Conservation (phyloP, 495 filamentous ascomycete genomes). For the Hyphodiscus hymeniophilus region DNA sequence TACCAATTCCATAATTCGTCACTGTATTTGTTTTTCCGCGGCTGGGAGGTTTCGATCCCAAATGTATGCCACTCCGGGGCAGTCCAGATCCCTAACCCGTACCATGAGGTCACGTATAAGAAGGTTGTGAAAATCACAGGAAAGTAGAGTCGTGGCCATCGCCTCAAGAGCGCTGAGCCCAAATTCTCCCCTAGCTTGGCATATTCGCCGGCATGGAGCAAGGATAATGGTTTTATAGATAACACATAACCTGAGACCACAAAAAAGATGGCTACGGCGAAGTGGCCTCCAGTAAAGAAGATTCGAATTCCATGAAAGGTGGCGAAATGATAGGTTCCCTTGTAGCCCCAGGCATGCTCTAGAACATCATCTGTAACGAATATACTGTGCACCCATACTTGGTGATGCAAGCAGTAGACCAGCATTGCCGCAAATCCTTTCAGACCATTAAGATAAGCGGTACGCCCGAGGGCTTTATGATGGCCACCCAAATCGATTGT, state of each 20-base stretch:
- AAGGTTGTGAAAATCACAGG: conserved; percentile 51
- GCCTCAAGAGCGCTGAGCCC: conserved; percentile 57
- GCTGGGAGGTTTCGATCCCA: conserved; percentile 29
- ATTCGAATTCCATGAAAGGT: conserved; percentile 54
- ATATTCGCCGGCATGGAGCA: conserved; percentile 40
- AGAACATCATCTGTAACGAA: conserved; percentile 22
- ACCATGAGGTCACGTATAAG: conserved; percentile 41
- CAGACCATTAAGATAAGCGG: conserved; percentile 46
- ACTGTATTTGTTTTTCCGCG: conserved; percentile 28
- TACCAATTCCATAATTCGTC: conserved; percentile 48
- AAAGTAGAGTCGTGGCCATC: conserved; percentile 52
- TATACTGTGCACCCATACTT: conserved; percentile 5
- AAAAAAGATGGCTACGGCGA: conserved; percentile 66
- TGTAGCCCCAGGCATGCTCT: conserved; percentile 28
- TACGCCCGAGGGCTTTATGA: conserved; percentile 28
- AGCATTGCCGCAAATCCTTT: conserved; percentile 45
- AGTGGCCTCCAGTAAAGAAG: conserved; percentile 48
- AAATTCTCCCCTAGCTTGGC: conserved; percentile 25
- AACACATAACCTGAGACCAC: conserved; percentile 63
- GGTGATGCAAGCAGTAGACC: conserved; percentile 36
- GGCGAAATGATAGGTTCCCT: conserved; percentile 33
- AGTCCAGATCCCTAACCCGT: conserved; percentile 38
- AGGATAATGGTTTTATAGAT: conserved; percentile 51
- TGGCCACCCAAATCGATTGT: no score
- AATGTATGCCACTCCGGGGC: conserved; percentile 30